phyloP scores from a whole-genome alignment of 805 yeast species.

The Kodamaea kaohsiungensis region DNA sequence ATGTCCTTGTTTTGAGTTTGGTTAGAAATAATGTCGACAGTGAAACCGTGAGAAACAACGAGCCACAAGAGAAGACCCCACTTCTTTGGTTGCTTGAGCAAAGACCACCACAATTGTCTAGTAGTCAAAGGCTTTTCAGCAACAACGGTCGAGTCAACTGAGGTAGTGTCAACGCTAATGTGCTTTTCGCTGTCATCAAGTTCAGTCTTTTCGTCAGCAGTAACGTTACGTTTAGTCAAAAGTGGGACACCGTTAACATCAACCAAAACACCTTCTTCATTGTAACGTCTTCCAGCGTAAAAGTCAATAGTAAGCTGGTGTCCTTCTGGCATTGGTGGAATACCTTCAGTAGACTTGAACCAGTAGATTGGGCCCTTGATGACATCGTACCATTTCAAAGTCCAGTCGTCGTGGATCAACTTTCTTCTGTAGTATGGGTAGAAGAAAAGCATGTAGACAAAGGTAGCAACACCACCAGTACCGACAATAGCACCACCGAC shows the following conservation, averaged over 20 bases:
- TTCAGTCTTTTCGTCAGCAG: slow-evolving; percentile 12
- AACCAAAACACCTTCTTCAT: slow-evolving; percentile 13
- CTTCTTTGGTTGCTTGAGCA: slow-evolving; percentile 47
- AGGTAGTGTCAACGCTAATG: slow-evolving; percentile 13
- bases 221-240: slow-evolving; percentile 5
- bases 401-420: slow-evolving; percentile 65
- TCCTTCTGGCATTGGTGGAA: slow-evolving; percentile 69
- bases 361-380: slow-evolving; percentile 56
- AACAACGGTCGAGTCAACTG: slow-evolving; percentile 13
- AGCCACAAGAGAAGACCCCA: slow-evolving; percentile 58
- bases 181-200: slow-evolving; percentile 18
- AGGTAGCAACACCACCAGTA: slow-evolving; percentile 58
- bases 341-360: slow-evolving; percentile 55
- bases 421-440: slow-evolving; percentile 65
- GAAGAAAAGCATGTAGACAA: slow-evolving; percentile 52
- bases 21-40: slow-evolving; percentile 57
- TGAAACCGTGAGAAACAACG: slow-evolving; percentile 58
- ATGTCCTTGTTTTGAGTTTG: slow-evolving; percentile 43
- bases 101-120: slow-evolving; percentile 39
- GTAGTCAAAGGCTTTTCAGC: slow-evolving; percentile 33
- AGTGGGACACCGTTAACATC: slow-evolving; percentile 15
- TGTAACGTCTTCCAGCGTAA: slow-evolving; percentile 58
- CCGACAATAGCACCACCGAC: slow-evolving; percentile 63
- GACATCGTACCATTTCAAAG: slow-evolving; percentile 56
- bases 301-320: slow-evolving; percentile 58